Conservation (phyloP, 2,329 filamentous ascomycete genomes). For the Alternaria incomplexa region DNA sequence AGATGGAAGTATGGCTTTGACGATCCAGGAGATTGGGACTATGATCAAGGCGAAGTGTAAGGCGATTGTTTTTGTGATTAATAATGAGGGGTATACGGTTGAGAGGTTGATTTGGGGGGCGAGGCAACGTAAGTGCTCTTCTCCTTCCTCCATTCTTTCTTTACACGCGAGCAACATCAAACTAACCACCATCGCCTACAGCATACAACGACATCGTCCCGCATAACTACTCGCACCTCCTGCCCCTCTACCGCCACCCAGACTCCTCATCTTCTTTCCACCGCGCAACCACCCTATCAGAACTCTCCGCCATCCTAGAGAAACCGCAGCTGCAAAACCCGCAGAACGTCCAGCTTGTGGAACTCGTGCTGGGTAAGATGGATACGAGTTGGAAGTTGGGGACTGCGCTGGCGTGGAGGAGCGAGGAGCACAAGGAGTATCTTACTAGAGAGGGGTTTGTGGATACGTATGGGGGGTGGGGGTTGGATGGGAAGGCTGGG, state of each 20-base stretch:
- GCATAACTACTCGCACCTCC: slow-evolving; percentile 48
- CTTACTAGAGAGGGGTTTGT: slow-evolving; percentile 49
- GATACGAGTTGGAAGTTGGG: slow-evolving; percentile 41
- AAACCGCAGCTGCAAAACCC: slow-evolving; percentile 40
- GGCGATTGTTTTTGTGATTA: slow-evolving; percentile 52
- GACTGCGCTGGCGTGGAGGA: slow-evolving; percentile 48
- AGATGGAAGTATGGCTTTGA: slow-evolving; percentile 71
- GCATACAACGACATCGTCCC: slow-evolving; percentile 51
- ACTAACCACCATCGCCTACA: slow-evolving; percentile 8
- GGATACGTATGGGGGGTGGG: slow-evolving; percentile 43
- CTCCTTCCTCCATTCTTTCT: no score
- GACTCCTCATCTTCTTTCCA: slow-evolving; percentile 44
- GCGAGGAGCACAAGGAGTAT: slow-evolving; percentile 44
- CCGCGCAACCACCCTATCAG: slow-evolving; percentile 44
- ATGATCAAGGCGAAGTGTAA: slow-evolving; percentile 58
- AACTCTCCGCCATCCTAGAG: slow-evolving; percentile 46
- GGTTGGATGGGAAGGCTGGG: slow-evolving; percentile 25
- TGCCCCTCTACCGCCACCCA: slow-evolving; percentile 50
- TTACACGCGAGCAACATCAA: neutral
- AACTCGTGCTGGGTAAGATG: slow-evolving; percentile 49
- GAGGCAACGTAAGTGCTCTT: slow-evolving; percentile 33
- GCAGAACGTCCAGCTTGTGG: slow-evolving; percentile 47
- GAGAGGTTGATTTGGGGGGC: slow-evolving; percentile 56
- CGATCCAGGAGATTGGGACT: slow-evolving; percentile 69
- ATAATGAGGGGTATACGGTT: slow-evolving; percentile 57